A percentile compares a stretch with the other conserved stretches of the same genome.
Evolutionary conservation across 805 yeast species (phyloP).

Genomic region (Gaillardinia entomophila): DNA sequence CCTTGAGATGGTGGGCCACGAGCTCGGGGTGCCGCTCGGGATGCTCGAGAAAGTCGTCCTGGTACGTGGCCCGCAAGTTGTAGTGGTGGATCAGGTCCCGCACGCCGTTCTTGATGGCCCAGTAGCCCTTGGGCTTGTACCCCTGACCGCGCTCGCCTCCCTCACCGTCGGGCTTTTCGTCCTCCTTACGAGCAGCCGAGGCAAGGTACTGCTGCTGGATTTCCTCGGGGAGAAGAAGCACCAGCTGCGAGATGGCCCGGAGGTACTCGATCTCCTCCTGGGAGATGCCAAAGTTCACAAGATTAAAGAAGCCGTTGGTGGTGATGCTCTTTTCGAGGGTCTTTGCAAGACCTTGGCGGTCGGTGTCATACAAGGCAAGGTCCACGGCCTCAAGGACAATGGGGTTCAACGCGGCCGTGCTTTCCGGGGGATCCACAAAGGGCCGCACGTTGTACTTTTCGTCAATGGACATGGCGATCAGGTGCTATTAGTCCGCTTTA

Average conservation of each 20-base stretch:
- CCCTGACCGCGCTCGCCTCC: constrained; percentile 7
- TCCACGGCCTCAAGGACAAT: constrained; percentile 3
- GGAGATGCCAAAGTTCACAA: constrained; percentile 15
- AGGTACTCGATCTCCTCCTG: constrained; percentile 13
- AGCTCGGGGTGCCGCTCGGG: constrained; percentile 5
- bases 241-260: constrained; percentile 18
- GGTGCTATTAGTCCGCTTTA: no score
- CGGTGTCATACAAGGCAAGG: background rate
- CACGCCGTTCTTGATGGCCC: constrained; percentile 6
- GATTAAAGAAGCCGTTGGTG: constrained; percentile 6
- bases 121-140: constrained; percentile 5
- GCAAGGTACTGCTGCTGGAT: constrained; percentile 19
- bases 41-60: constrained; percentile 1
- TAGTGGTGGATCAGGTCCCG: constrained; percentile 5
- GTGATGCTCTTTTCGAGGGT: constrained; percentile 3
- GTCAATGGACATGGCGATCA: no score
- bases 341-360: constrained; percentile 2
- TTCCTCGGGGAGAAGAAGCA: constrained; percentile 20
- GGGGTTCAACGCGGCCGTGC: constrained; percentile 1
- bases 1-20: constrained; percentile 3
- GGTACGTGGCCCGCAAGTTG: constrained; percentile 2
- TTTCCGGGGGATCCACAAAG: constrained; percentile 4
- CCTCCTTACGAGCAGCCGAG: constrained; percentile 24
- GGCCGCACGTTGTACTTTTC: constrained; percentile 3
- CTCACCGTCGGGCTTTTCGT: constrained; percentile 9